Conservation (phyloP, 2,329 filamentous ascomycete species). For the Fusarium heterosporum region DNA sequence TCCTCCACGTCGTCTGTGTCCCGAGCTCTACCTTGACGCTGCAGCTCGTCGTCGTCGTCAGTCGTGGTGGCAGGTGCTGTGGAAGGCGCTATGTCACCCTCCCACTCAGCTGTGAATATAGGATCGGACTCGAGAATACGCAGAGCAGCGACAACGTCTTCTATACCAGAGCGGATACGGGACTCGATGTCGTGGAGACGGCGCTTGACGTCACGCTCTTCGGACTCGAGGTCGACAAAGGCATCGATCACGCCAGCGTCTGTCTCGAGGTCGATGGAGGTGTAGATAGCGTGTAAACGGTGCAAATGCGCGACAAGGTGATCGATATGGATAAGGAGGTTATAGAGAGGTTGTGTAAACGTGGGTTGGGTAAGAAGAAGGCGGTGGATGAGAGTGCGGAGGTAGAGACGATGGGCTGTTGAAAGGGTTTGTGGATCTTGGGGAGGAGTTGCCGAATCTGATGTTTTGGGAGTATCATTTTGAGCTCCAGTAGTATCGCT, state of each 20-base stretch:
- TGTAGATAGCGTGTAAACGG: slow-evolving; percentile 81
- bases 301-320: slow-evolving; percentile 81
- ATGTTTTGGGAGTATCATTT: slow-evolving; percentile 42
- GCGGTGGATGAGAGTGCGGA: slow-evolving; percentile 73
- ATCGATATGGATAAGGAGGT: slow-evolving; percentile 80
- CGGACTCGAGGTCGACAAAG: slow-evolving; percentile 75
- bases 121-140: slow-evolving; percentile 59
- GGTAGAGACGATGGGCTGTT: slow-evolving; percentile 81
- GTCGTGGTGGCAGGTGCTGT: slow-evolving; percentile 26
- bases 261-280: slow-evolving; percentile 80
- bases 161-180: slow-evolving; percentile 75
- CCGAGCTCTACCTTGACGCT: slow-evolving; percentile 36
- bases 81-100: slow-evolving; percentile 48
- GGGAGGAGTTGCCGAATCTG: slow-evolving; percentile 35
- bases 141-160: slow-evolving; percentile 70
- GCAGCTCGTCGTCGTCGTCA: slow-evolving; percentile 25
- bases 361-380: slow-evolving; percentile 73
- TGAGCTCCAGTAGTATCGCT: slow-evolving; percentile 14
- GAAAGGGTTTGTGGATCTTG: slow-evolving; percentile 89
- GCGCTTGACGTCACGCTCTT: slow-evolving; percentile 75
- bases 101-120: slow-evolving; percentile 59
- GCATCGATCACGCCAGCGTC: slow-evolving; percentile 86
- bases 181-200: slow-evolving; percentile 73
- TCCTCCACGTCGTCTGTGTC: slow-evolving; percentile 57
- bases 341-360: slow-evolving; percentile 74